Evolutionary conservation across 2,329 filamentous ascomycete species (phyloP), one percentile per base, ranked within the genome.

Genomic region (Penicillium griseofulvum): DNA sequence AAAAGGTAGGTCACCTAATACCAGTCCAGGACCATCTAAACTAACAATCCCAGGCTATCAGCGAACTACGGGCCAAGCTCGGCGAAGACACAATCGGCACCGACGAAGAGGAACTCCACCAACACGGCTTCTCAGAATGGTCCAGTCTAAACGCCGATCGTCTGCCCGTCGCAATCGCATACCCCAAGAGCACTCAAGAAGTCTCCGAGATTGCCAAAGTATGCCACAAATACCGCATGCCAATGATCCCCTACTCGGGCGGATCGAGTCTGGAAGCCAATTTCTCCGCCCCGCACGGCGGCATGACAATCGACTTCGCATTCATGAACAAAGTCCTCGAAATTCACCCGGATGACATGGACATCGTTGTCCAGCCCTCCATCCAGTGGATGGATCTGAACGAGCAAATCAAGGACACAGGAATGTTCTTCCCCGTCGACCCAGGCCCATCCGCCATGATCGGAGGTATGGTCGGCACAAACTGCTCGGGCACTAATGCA

Each of bases 361-460:
- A 97, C 65, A 81, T 96, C 47, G 89, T 96, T 5, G 91, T 97
- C 3, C 92, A 97, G 71, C 92, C 92, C 3, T 89, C 89, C 7
- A 87, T 97, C 10, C 87, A 88, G n/a, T 97, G 91, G 91, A 91
- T 95, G 82, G 85, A 89, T 49, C 76, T 97, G 55, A 97, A 97
- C 66, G 85, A 88, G 61, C 80, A 85, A 46, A 85, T 89, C 66
- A 84, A 88, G 72, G 80, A 83, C 37, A 87, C 84, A 4, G 90
- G 90, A 0, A 82, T 97, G 1, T 96, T 96, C 76, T 95, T 96
- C 69, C 92, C 92, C 1, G 87, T 96, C 12, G 92, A 97, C 67
- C 92, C 92, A 12, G 89, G 89, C 70, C 87, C 87, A 36, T 81
- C 78, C 0, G 82, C 82, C 0, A 75, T 77, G 58, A 76, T 85